Evolutionary conservation across 345 rosid species (phyloP).

Genomic region (Gossypium stocksii): DNA sequence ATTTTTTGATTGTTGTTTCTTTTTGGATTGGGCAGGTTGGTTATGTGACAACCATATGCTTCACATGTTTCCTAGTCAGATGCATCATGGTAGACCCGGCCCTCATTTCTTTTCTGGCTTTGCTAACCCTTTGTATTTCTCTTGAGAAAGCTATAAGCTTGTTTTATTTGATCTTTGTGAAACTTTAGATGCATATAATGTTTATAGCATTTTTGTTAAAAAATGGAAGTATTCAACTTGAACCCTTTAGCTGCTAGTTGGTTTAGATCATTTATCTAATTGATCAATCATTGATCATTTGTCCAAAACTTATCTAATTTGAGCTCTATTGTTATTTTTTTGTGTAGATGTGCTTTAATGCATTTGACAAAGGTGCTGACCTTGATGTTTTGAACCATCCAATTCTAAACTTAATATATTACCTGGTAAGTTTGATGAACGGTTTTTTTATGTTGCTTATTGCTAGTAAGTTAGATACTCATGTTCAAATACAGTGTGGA

Average conservation of each 20-base stretch:
- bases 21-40: conserved; percentile 66
- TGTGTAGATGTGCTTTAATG: conserved; percentile 72
- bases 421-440: conserved; percentile 50
- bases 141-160: neutral
- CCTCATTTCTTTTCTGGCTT: conserved; percentile 5
- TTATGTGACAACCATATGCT: conserved; percentile 86
- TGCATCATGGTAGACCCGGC: conserved; percentile 82
- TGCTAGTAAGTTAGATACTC: neutral
- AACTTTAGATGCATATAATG: neutral
- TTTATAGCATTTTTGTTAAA: neutral
- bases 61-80: conserved; percentile 81
- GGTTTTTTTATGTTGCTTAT: conserved; percentile 1
- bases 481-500: neutral
- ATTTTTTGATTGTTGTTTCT: neutral
- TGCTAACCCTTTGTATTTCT: neutral
- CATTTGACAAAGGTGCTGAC: conserved; percentile 72
- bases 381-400: conserved; percentile 86
- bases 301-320: conserved; percentile 4
- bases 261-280: conserved; percentile 11
- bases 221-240: neutral
- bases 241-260: neutral
- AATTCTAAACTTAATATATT: conserved; percentile 71
- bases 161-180: neutral
- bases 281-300: neutral
- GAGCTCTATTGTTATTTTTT: neutral